Evolutionary conservation across 2,329 filamentous ascomycete species (phyloP).

Genomic region (Ophiostoma sp.): DNA sequence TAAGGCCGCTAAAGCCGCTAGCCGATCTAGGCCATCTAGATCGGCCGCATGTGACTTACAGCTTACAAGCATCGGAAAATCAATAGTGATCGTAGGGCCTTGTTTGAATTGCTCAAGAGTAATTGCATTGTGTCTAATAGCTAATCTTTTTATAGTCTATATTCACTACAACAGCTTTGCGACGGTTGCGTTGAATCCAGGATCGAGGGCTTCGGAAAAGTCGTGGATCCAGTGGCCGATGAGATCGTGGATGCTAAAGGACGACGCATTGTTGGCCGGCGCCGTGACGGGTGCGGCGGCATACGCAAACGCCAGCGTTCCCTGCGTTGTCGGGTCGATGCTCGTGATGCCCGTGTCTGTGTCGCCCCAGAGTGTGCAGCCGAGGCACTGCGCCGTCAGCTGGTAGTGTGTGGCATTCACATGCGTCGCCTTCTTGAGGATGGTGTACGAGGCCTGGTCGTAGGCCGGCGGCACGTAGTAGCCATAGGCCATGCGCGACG

Average conservation of each 20-base stretch:
- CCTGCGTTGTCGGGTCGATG: constrained; percentile 37
- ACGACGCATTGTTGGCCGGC: constrained; percentile 35
- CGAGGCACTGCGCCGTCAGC: constrained; percentile 38
- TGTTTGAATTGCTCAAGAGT: too few relatives aligned
- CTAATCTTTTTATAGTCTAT: not conserved
- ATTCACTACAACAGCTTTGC: not conserved
- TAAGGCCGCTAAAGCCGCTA: not conserved
- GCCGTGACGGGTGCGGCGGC: constrained; percentile 37
- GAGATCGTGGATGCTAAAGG: constrained; percentile 42
- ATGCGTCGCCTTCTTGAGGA: constrained; percentile 37
- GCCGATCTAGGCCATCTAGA: not conserved
- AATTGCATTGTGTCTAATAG: not conserved
- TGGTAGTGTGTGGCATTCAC: constrained; percentile 41
- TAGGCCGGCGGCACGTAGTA: constrained; percentile 36
- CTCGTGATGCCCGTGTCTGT: constrained; percentile 37
- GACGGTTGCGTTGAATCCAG: not conserved
- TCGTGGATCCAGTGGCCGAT: constrained; percentile 41
- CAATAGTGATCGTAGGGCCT: not conserved
- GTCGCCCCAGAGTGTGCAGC: constrained; percentile 42
- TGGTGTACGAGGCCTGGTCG: constrained; percentile 32
- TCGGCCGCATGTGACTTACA: not conserved
- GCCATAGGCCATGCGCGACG: constrained; percentile 41
- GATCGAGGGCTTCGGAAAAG: constrained; percentile 34
- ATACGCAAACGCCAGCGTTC: constrained; percentile 40
- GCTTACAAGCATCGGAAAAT: not conserved